Percentiles rank a stretch among this genome's conserved stretches.
These are phyloP conservation scores for Aphanomyces euteiches DNA, from an alignment of 352 stramenopile species.

Conservation along the genomic window DNA sequence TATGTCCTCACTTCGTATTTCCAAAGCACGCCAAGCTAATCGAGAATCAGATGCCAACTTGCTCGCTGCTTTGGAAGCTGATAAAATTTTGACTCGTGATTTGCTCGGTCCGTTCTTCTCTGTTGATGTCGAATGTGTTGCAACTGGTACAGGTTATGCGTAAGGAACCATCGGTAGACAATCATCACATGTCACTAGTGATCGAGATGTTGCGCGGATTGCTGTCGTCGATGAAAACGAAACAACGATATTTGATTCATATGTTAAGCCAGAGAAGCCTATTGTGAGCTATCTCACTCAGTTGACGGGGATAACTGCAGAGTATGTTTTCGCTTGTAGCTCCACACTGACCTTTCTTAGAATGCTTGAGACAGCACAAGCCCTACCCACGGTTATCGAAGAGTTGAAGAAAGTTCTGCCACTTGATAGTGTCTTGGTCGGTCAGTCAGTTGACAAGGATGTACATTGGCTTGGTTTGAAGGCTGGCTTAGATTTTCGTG, in stretches of 20 bases:
- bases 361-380: constrained; percentile 58
- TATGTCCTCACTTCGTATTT: neutral
- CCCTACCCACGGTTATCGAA: constrained; percentile 67
- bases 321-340: constrained; percentile 35
- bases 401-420: constrained; percentile 74
- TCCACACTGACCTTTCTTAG: constrained; percentile 31
- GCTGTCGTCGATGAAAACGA: constrained; percentile 86
- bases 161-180: constrained; percentile 30
- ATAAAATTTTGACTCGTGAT: constrained; percentile 20
- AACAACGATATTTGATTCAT: constrained; percentile 78
- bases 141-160: constrained; percentile 74
- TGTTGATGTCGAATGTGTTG: constrained; percentile 92
- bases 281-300: constrained; percentile 90
- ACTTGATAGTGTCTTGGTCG: constrained; percentile 83
- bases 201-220: constrained; percentile 87
- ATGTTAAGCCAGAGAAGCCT: constrained; percentile 80
- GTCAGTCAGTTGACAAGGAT: constrained; percentile 92
- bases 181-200: constrained; percentile 37
- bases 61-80: constrained; percentile 15
- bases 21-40: neutral
- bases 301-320: constrained; percentile 82
- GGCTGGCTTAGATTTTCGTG: constrained; percentile 79
- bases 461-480: constrained; percentile 86
- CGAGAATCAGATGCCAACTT: constrained; percentile 4
- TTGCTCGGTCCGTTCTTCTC: constrained; percentile 64